Evolutionary conservation across 495 filamentous ascomycete species (phyloP).

Genomic region (Podospora tetraspora): DNA sequence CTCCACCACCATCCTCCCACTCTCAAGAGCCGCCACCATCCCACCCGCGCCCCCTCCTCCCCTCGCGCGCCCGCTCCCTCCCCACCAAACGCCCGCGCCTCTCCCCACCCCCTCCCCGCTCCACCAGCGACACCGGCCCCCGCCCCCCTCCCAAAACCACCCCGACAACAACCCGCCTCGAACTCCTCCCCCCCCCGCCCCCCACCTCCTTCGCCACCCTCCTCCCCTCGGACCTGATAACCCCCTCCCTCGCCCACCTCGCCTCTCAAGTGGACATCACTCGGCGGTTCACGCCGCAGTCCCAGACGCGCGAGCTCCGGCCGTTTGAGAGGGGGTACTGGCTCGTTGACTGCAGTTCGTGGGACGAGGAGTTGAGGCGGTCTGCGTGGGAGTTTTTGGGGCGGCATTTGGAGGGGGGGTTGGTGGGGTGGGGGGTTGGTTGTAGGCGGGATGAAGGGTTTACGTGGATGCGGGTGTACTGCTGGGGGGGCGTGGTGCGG

Average conservation of each 20-base stretch:
- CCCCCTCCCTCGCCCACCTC: constrained; percentile 50
- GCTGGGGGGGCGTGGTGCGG: constrained; percentile 58
- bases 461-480: constrained; percentile 49
- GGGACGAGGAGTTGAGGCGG: constrained; percentile 34
- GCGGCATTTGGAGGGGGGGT: constrained; percentile 51
- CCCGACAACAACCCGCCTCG: constrained; percentile 21
- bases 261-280: constrained; percentile 45
- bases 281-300: constrained; percentile 48
- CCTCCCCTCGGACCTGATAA: constrained; percentile 38
- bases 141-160: constrained; percentile 4
- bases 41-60: constrained; percentile 4
- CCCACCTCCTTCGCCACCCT: constrained; percentile 20
- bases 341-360: constrained; percentile 48
- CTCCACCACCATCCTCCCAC: not conserved
- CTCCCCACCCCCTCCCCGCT: constrained; percentile 9
- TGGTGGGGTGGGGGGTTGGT: constrained; percentile 65
- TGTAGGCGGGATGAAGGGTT: constrained; percentile 36
- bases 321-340: constrained; percentile 65
- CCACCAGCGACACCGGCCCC: constrained; percentile 39
- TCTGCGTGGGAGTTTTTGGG: constrained; percentile 59
- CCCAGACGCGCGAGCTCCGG: constrained; percentile 46
- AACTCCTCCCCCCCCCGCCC: constrained; percentile 36
- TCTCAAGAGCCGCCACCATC: not conserved
- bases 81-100: constrained; percentile 24
- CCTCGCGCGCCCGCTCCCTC: constrained; percentile 34